phyloP scores from a whole-genome alignment of 2,329 filamentous ascomycete genomes.

The Scleromitrula shiraiana region DNA sequence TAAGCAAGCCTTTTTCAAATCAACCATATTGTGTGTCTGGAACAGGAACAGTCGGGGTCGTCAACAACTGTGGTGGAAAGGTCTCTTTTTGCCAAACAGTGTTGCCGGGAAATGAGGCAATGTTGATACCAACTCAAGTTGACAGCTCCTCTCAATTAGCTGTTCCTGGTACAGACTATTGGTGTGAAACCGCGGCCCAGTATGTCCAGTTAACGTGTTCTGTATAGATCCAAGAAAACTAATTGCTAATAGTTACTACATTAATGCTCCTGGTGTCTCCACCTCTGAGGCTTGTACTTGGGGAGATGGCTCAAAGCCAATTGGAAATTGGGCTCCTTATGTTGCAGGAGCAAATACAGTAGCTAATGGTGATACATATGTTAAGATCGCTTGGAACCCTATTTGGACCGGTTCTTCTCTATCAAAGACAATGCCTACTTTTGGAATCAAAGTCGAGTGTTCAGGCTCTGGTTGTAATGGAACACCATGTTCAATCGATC shows the following conservation, averaged over 20 bases:
- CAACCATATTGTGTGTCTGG: slow-evolving; percentile 64
- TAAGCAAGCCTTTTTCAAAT: slow-evolving; percentile 60
- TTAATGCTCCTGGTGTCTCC: slow-evolving; percentile 63
- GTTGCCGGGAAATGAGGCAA: slow-evolving; percentile 70
- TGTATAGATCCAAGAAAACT: slow-evolving; percentile 4
- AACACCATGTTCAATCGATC: slow-evolving; percentile 66
- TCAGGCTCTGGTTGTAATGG: slow-evolving; percentile 58
- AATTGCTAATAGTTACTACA: slow-evolving; percentile 52
- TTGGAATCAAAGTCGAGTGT: slow-evolving; percentile 64
- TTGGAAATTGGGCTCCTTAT: slow-evolving; percentile 72
- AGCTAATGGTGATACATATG: slow-evolving; percentile 54
- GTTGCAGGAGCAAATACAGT: slow-evolving; percentile 70
- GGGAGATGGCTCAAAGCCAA: slow-evolving; percentile 53
- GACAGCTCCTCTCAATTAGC: slow-evolving; percentile 50
- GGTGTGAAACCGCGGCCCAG: slow-evolving; percentile 67
- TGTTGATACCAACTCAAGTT: slow-evolving; percentile 73
- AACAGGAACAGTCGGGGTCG: slow-evolving; percentile 53
- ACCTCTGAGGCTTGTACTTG: slow-evolving; percentile 59
- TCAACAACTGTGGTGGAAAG: slow-evolving; percentile 54
- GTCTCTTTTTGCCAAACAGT: slow-evolving; percentile 76
- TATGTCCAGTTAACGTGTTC: slow-evolving; percentile 36
- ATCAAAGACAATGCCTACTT: slow-evolving; percentile 50
- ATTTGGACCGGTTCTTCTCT: slow-evolving; percentile 54
- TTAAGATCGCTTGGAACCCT: slow-evolving; percentile 73
- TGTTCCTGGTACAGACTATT: slow-evolving; percentile 63